Percentiles rank a stretch among this genome's conserved stretches.
phyloP scores from a whole-genome alignment of 805 yeast species.

The Ogataea ramenticola region DNA sequence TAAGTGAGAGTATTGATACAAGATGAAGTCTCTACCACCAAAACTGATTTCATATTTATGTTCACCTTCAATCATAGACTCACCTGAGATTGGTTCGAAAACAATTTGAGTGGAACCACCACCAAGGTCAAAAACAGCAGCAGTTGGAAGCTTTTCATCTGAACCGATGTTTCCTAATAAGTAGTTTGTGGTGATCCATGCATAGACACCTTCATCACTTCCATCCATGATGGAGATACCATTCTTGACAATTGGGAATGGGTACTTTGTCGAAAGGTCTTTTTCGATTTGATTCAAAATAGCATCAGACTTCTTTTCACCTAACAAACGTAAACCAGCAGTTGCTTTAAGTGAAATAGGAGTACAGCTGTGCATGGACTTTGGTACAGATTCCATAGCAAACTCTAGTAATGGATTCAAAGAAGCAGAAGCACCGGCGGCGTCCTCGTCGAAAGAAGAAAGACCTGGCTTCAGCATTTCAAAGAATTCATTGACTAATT shows the following conservation, averaged over 20 bases:
- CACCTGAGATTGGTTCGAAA: slow-evolving; percentile 75
- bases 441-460: slow-evolving; percentile 74
- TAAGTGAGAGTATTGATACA: slow-evolving; percentile 91
- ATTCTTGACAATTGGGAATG: slow-evolving; percentile 85
- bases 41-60: slow-evolving; percentile 75
- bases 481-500: slow-evolving; percentile 70
- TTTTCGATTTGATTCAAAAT: slow-evolving; percentile 71
- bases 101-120: slow-evolving; percentile 99
- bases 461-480: slow-evolving; percentile 90
- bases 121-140: slow-evolving; percentile 96
- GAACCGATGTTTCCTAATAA: slow-evolving; percentile 88
- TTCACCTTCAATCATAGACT: slow-evolving; percentile 69
- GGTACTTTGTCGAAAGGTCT: slow-evolving; percentile 74
- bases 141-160: slow-evolving; percentile 72
- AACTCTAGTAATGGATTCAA: slow-evolving; percentile 72
- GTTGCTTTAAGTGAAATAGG: slow-evolving; percentile 98
- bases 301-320: slow-evolving; percentile 61
- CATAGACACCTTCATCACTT: slow-evolving; percentile 94
- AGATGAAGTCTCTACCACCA: slow-evolving; percentile 71
- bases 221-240: slow-evolving; percentile 95
- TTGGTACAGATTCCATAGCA: slow-evolving; percentile 77
- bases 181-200: slow-evolving; percentile 97
- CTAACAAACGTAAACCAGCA: slow-evolving; percentile 87
- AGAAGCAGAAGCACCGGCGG: slow-evolving; percentile 82
- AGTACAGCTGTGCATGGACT: slow-evolving; percentile 64